Evolutionary conservation across 2,329 filamentous ascomycete species (phyloP).

Genomic region (Colletotrichum filicis): DNA sequence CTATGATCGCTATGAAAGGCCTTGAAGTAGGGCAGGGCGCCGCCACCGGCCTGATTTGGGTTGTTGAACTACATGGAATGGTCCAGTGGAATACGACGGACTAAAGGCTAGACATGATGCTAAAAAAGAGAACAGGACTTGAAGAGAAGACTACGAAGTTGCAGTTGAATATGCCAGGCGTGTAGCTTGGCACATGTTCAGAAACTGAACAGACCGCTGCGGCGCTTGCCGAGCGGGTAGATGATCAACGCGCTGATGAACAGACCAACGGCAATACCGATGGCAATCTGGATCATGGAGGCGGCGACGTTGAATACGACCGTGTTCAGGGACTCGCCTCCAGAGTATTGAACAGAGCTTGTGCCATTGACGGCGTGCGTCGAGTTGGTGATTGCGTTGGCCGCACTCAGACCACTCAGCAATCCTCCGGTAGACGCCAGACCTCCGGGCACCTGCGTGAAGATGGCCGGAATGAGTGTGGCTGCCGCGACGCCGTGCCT

Average conservation of each 20-base stretch:
- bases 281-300: slow-evolving; percentile 64
- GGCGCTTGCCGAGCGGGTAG: slow-evolving; percentile 61
- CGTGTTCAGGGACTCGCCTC: slow-evolving; percentile 42
- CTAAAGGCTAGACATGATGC: background rate
- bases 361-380: slow-evolving; percentile 49
- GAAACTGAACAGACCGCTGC: slow-evolving; percentile 62
- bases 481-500: slow-evolving; percentile 62
- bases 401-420: slow-evolving; percentile 55
- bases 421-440: slow-evolving; percentile 58
- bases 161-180: background rate
- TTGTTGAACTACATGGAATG: background rate
- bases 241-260: slow-evolving; percentile 61
- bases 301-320: slow-evolving; percentile 58
- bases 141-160: background rate
- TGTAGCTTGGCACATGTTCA: slow-evolving; percentile 37
- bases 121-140: background rate
- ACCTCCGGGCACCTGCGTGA: slow-evolving; percentile 60
- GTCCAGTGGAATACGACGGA: background rate
- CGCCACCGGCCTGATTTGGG: background rate
- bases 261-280: slow-evolving; percentile 61
- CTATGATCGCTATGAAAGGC: background rate
- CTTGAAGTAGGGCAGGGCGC: background rate
- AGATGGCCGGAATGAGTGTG: slow-evolving; percentile 59
- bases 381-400: slow-evolving; percentile 56
- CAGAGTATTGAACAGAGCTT: slow-evolving; percentile 38